Base-by-base conservation (phyloP, 192 early-diverging fungal species). In the Backusella tuberculispora region DNA sequence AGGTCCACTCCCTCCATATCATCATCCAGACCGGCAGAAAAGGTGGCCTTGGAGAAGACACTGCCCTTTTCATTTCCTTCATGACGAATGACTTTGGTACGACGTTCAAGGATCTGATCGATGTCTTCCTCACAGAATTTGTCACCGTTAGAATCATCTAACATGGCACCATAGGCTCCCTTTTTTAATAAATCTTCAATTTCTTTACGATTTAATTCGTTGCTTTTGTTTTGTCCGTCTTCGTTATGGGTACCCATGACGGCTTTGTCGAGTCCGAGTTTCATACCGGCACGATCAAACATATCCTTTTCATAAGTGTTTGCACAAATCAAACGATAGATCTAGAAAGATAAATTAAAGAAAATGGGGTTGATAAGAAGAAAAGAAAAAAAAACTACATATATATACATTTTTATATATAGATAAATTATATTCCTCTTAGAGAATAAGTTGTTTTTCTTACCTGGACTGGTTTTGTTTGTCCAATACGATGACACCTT, bases 221-320 rank as follows among this genome's bases (percentile, higher is more conserved):
- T 87, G 9, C 83, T 88, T 29, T 85, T 84, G 73, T 80, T 82
- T 29, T 72, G 75, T 26, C 81, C 75, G 6, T 83, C 86, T 12
- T 87, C 84, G 1, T 83, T 78, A 41, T 83, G 81, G 41, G 83
- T 80, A 24, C 68, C 67, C 66, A 95, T 79, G 3, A 95, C 85
- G 2, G 93, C 93, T 45, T 86, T 84, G 69, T 95, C 94, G 15
- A 95, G 74, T 38, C 93, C 94, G 14, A 95, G 87, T 68, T 95
- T 95, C 88, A 95, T 87, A 60, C 93, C 92, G 2, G 94, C 94
- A 15, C 90, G 83, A 78, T 95, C 93, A 88, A 95, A 95, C 92
- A 95, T 95, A 46, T 94, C 93, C n/a, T 91, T 90, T 76, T 95
- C 94, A 68, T 95, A 95, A 3, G 94, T 95, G 63, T 95, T 95